Conservation (phyloP, 257 asterid species). For the Rehmannia glutinosa region DNA sequence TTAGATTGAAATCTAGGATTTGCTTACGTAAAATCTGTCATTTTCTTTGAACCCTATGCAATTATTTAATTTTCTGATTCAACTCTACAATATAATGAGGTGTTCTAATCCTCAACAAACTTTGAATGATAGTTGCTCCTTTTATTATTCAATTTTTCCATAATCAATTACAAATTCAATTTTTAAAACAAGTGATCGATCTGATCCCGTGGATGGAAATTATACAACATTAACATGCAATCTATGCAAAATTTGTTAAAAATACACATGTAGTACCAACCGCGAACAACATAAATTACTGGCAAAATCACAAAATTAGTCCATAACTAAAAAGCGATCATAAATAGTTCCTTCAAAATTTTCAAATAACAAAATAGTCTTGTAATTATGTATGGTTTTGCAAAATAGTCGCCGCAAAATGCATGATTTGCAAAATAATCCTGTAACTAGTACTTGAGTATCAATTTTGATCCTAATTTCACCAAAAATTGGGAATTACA, state of each 20-base stretch:
- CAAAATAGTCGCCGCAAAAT: too few relatives aligned
- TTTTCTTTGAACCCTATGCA: neutral
- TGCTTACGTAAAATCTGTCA: conserved; percentile 16
- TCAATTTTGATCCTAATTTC: too few relatives aligned
- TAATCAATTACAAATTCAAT: neutral
- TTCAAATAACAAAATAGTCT: too few relatives aligned
- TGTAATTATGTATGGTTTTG: too few relatives aligned
- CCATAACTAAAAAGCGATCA: too few relatives aligned
- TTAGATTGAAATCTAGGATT: conserved; percentile 16
- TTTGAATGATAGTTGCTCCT: conserved; percentile 19
- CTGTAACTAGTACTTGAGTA: too few relatives aligned
- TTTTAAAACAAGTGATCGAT: neutral
- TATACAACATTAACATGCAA: neutral
- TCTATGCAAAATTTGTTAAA: neutral
- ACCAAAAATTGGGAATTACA: too few relatives aligned
- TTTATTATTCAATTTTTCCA: neutral
- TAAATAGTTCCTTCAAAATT: too few relatives aligned
- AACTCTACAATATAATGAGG: conserved; percentile 23
- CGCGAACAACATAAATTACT: neutral
- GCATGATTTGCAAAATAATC: too few relatives aligned
- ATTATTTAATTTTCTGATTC: conserved; percentile 14
- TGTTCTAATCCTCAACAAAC: conserved; percentile 28
- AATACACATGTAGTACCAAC: neutral
- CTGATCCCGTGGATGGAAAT: too few relatives aligned
- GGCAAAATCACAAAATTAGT: too few relatives aligned